Conservation (phyloP, 306 rosid species). For the Rosa persica region DNA sequence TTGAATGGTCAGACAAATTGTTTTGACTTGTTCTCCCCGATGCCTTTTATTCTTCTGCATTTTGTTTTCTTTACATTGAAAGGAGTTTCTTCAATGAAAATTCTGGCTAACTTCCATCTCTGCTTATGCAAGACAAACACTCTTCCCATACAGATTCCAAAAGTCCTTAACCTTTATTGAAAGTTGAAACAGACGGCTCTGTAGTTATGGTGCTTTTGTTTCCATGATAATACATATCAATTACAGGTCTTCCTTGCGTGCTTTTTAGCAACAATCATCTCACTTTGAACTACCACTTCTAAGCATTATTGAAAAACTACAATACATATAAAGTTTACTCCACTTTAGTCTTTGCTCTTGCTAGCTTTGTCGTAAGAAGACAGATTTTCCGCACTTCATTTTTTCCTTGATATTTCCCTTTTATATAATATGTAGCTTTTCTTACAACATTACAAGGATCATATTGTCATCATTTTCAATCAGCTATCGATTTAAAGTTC, state of each 20-base stretch:
- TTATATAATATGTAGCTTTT: neutral
- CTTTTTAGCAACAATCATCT: conserved; percentile 8
- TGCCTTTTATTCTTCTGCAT: neutral
- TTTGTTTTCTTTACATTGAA: conserved; percentile 8
- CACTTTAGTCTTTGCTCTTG: conserved; percentile 1
- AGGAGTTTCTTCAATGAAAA: neutral
- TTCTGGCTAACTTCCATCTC: neutral
- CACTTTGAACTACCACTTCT: conserved; percentile 7
- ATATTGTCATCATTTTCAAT: neutral
- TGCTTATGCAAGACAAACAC: neutral
- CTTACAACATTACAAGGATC: neutral
- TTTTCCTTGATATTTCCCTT: neutral
- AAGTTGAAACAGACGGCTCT: conserved; percentile 3
- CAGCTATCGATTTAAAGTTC: conserved; percentile 5
- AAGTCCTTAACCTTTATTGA: conserved; percentile 11
- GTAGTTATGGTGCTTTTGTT: neutral
- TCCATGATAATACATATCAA: conserved; percentile 2
- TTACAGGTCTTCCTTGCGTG: neutral
- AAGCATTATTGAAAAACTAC: conserved; percentile 20
- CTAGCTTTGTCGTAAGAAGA: conserved; percentile 30
- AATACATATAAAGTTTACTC: conserved; percentile 12
- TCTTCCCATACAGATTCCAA: neutral
- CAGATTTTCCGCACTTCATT: conserved; percentile 15
- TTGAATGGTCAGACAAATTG: conserved; percentile 8
- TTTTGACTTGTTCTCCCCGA: conserved; percentile 2